Evolutionary conservation across 371 early-diverging fungal genomes (phyloP).

Genomic region (Chytridium lagenaria): DNA sequence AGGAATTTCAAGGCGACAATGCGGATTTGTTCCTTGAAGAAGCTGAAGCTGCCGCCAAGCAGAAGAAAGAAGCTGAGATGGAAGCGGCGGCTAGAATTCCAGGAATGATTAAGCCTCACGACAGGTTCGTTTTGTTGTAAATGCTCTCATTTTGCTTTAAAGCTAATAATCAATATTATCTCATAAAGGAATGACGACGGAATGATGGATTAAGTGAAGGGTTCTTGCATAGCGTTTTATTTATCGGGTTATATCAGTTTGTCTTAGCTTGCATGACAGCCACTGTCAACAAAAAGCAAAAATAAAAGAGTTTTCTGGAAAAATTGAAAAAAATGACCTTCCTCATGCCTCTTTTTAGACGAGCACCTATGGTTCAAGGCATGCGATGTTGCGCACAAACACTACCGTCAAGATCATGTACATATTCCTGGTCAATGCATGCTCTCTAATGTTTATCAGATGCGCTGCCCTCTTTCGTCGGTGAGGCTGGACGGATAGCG

Average conservation of each 20-base stretch:
- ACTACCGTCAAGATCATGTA: background rate
- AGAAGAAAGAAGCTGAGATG: slow-evolving; percentile 78
- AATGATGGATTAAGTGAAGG: background rate
- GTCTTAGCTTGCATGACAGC: too few relatives aligned
- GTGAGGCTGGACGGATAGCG: background rate
- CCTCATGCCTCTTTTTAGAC: background rate
- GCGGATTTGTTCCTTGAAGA: slow-evolving; percentile 91
- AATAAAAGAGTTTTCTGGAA: background rate
- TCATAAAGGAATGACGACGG: background rate
- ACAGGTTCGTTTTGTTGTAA: slow-evolving; percentile 50
- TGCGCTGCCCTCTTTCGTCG: background rate
- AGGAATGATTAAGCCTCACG: slow-evolving; percentile 95
- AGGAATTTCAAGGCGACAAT: slow-evolving; percentile 88
- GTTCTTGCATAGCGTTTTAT: too few relatives aligned
- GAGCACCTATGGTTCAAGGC: background rate
- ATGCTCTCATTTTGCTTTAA: background rate
- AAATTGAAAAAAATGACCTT: background rate
- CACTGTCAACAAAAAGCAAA: too few relatives aligned
- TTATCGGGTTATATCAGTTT: too few relatives aligned
- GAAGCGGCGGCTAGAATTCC: slow-evolving; percentile 90
- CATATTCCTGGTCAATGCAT: background rate
- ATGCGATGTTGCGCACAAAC: background rate
- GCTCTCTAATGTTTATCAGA: background rate
- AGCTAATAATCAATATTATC: background rate
- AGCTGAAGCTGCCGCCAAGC: slow-evolving; percentile 85